Evolutionary conservation across 1,284 basidiomycete genomes (phyloP).

Genomic region (Microbotryum scabiosae): DNA sequence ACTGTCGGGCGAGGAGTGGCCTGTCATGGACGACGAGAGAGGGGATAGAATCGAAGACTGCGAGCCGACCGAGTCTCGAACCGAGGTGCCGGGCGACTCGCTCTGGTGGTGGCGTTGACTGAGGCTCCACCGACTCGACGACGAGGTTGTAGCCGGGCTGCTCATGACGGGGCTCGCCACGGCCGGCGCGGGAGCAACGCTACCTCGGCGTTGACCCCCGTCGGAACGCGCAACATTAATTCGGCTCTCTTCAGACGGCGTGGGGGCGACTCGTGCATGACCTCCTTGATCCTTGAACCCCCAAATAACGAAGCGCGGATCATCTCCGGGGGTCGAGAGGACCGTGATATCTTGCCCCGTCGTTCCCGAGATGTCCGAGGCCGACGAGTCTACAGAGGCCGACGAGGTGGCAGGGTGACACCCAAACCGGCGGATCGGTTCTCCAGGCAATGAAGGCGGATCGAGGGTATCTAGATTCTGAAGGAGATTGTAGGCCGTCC

Average conservation of each 20-base stretch:
- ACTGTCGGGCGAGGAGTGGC: background rate
- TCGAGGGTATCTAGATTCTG: background rate
- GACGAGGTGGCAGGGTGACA: conserved; percentile 17
- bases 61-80: conserved; percentile 21
- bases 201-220: background rate
- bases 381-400: conserved; percentile 15
- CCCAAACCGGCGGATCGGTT: conserved; percentile 14
- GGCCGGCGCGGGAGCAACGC: background rate
- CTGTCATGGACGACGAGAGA: background rate
- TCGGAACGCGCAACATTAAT: background rate
- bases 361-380: conserved; percentile 10
- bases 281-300: conserved; percentile 40
- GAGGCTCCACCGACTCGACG: conserved; percentile 12
- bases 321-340: conserved; percentile 53
- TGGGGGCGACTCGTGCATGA: background rate
- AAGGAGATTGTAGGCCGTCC: conserved; percentile 17
- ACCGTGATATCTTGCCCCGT: conserved; percentile 28
- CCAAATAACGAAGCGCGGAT: conserved; percentile 81
- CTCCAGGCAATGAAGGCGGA: background rate
- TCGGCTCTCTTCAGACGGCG: background rate
- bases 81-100: conserved; percentile 15
- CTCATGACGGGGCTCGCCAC: conserved; percentile 39
- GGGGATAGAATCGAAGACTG: background rate
- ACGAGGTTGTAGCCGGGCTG: conserved; percentile 12
- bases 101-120: background rate